These are phyloP conservation scores for Dicorynia guianensis DNA, from an alignment of 306 rosid species.

Conservation along the genomic window DNA sequence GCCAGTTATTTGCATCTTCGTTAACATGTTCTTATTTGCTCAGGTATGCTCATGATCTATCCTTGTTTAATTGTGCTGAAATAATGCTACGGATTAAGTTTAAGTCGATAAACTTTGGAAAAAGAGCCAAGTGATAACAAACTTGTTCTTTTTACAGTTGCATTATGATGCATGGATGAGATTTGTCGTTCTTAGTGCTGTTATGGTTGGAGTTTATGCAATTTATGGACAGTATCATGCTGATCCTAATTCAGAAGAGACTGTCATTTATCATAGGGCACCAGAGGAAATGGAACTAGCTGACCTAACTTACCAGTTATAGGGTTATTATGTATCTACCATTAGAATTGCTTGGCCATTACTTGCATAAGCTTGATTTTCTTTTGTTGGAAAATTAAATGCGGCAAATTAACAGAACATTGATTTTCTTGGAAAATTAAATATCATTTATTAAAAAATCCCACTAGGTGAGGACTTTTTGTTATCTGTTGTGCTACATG, in stretches of 20 bases:
- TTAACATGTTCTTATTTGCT: conserved; percentile 89
- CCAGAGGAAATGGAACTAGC: conserved; percentile 49
- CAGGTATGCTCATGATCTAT: conserved; percentile 62
- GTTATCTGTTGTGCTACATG: no score
- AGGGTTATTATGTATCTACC: conserved; percentile 31
- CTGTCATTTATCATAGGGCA: conserved; percentile 51
- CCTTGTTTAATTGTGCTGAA: conserved; percentile 4
- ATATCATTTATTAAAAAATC: no score
- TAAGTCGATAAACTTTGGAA: conserved; percentile 19
- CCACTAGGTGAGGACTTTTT: no score
- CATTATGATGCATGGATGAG: conserved; percentile 95
- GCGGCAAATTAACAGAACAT: not conserved
- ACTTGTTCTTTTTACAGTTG: conserved; percentile 58
- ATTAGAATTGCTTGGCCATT: not conserved
- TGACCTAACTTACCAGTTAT: conserved; percentile 41
- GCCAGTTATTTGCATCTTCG: conserved; percentile 84
- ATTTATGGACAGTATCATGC: conserved; percentile 93
- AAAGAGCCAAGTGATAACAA: conserved; percentile 34
- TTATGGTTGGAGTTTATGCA: conserved; percentile 76
- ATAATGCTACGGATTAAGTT: not conserved
- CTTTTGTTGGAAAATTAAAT: conserved; percentile 13
- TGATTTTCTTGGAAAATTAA: no score
- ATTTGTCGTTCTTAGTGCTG: conserved; percentile 69
- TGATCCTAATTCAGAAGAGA: conserved; percentile 69
- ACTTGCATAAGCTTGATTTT: not conserved